Conservation (phyloP, 1,139 yeast genomes). For the Taiozyma sp. region DNA sequence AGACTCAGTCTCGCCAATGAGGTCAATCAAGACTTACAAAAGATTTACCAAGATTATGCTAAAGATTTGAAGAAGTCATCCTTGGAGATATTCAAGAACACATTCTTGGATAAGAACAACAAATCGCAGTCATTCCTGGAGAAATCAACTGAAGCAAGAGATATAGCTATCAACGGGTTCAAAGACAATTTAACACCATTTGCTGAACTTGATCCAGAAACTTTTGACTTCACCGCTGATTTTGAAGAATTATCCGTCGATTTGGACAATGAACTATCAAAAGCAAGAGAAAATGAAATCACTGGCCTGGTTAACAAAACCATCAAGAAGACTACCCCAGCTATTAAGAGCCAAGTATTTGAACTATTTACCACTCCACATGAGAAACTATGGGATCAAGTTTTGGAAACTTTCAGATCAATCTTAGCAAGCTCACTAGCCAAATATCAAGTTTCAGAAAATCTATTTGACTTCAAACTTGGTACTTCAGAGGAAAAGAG, state of each 20-base stretch:
- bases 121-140: constrained; percentile 22
- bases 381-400: constrained; percentile 56
- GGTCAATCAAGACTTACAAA: constrained; percentile 39
- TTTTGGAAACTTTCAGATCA: constrained; percentile 42
- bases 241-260: constrained; percentile 25
- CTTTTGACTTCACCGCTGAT: constrained; percentile 26
- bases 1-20: constrained; percentile 41
- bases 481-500: constrained; percentile 48
- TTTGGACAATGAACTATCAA: constrained; percentile 27
- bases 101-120: constrained; percentile 12
- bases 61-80: constrained; percentile 29
- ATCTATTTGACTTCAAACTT: constrained; percentile 51
- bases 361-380: constrained; percentile 40
- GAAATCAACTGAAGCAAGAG: constrained; percentile 26
- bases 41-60: constrained; percentile 39
- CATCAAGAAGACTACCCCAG: constrained; percentile 35
- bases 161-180: constrained; percentile 23
- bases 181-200: constrained; percentile 17
- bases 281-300: constrained; percentile 44
- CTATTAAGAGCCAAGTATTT: constrained; percentile 36
- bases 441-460: constrained; percentile 24
- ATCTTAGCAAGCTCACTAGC: constrained; percentile 30
- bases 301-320: constrained; percentile 32
- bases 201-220: constrained; percentile 22
- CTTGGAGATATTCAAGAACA: constrained; percentile 22